These are phyloP conservation scores for Tetrapisispora pingtungensis DNA, from an alignment of 805 yeast genomes.

Conservation along the genomic window DNA sequence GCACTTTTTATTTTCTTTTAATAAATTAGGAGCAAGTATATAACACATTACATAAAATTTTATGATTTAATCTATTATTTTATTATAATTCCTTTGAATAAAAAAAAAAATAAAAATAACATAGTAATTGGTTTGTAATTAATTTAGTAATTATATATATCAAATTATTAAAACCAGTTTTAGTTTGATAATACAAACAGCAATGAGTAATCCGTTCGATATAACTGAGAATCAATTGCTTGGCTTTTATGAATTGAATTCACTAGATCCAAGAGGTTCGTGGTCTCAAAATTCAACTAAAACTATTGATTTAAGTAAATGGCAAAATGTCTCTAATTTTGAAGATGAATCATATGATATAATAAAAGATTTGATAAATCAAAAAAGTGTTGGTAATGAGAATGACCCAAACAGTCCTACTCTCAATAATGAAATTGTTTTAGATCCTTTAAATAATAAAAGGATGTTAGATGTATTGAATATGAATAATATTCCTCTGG, in stretches of 20 bases:
- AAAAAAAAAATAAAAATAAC: no score
- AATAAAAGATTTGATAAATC: conserved; percentile 22
- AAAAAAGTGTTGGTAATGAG: conserved; percentile 21
- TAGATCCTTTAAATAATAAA: conserved; percentile 50
- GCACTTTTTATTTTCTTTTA: no score
- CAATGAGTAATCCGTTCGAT: conserved; percentile 8
- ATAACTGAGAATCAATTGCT: conserved; percentile 22
- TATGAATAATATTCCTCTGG: conserved; percentile 31
- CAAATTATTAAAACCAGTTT: no score
- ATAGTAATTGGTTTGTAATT: no score
- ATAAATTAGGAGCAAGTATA: no score
- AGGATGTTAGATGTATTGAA: conserved; percentile 32
- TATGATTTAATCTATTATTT: no score
- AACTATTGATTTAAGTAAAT: conserved; percentile 16
- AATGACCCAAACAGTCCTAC: conserved; percentile 8
- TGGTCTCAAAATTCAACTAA: conserved; percentile 30
- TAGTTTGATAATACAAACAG: no score
- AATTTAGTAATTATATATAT: no score
- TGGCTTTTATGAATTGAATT: conserved; percentile 36
- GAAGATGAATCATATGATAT: conserved; percentile 28
- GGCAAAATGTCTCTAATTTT: conserved; percentile 16
- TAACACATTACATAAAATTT: no score
- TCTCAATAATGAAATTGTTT: conserved; percentile 24
- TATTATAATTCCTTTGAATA: no score
- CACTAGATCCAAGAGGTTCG: conserved; percentile 32